Base-by-base conservation (phyloP, 2,329 filamentous ascomycete species). In the Penicillium freii region DNA sequence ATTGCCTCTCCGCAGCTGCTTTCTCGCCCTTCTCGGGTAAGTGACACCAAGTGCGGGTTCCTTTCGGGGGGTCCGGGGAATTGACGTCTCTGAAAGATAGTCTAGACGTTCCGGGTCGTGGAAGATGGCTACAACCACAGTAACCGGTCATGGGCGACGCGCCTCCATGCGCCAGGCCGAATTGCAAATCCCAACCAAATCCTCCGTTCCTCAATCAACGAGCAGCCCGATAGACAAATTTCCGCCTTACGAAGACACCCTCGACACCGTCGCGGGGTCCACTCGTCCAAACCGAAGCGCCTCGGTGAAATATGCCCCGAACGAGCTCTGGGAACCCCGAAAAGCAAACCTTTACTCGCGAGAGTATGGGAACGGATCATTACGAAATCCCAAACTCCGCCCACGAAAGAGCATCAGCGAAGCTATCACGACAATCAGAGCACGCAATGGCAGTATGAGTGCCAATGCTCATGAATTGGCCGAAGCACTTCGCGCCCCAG, bases 381-480 rank as follows among this genome's bases (percentile, higher is more conserved):
- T 62, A 58, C 69, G 62, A 62, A 70, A 64, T 61, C 66, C 71
- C 42, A 75, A 85, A 65, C 90, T 92, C 70, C 80, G 79, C 19
- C 81, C 89, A 63, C 91, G 94, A 72, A 95, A 93, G 81, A 96
- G 92, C 75, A 84, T 97, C 66, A 87, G 86, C 68, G 91, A 96
- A 75, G 91, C 93, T n/a, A 84, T 97, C 63, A 86, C 85, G 66
- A 92, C 86, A 3, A 93, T 97, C 67, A 83, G 91, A 63, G 87
- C 84, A 38, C 84, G 92, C 67, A 90, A 88, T 68, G 90, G 85
- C 51, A 97, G 92, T 73, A 87, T 97, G 67, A 92, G 87, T 77
- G 90, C 93, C 72, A 96, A 96, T 77, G 92, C 92, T 54, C 91
- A 95, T 59, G 93, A 97, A 75, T 86, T 99, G 68, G 92, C 92